Conservation (phyloP, 176 grass and related monocot genomes). For the Oryza rufipogon region DNA sequence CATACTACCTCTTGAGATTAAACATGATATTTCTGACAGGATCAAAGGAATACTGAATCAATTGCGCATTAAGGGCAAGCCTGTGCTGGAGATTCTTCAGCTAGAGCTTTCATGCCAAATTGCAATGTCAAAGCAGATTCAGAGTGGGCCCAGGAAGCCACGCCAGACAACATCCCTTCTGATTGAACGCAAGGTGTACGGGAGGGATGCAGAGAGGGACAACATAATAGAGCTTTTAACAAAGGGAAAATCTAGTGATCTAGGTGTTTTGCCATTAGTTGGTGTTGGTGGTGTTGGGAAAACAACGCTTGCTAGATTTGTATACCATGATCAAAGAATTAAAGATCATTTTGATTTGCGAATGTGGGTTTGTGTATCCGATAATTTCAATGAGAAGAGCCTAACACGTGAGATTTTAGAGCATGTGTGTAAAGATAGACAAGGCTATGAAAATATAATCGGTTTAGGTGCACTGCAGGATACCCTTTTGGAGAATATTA, state of each 20-base stretch:
- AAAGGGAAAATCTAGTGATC: not conserved
- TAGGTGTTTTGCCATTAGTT: conserved; percentile 38
- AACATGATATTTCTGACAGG: not conserved
- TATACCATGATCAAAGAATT: conserved; percentile 38
- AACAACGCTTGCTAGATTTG: conserved; percentile 27
- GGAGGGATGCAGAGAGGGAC: conserved; percentile 39
- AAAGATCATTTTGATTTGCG: conserved; percentile 25
- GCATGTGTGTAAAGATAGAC: not conserved
- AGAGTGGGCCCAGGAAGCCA: too few relatives aligned
- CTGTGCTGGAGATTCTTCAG: not conserved
- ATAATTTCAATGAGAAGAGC: not conserved
- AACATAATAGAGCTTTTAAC: conserved; percentile 23
- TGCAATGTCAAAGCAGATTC: too few relatives aligned
- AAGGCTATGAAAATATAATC: not conserved
- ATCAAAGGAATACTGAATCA: conserved; percentile 30
- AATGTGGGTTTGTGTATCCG: conserved; percentile 38
- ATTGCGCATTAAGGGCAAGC: conserved; percentile 16
- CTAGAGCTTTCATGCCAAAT: not conserved
- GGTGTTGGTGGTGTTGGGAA: conserved; percentile 37
- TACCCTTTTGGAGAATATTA: too few relatives aligned
- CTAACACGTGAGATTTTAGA: not conserved
- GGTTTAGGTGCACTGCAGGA: too few relatives aligned
- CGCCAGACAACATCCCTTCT: too few relatives aligned
- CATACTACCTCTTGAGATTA: not conserved
- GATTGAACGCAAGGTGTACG: conserved; percentile 4